Base-by-base conservation (phyloP, 2,329 filamentous ascomycete genomes). In the Thielaviopsis musarum region DNA sequence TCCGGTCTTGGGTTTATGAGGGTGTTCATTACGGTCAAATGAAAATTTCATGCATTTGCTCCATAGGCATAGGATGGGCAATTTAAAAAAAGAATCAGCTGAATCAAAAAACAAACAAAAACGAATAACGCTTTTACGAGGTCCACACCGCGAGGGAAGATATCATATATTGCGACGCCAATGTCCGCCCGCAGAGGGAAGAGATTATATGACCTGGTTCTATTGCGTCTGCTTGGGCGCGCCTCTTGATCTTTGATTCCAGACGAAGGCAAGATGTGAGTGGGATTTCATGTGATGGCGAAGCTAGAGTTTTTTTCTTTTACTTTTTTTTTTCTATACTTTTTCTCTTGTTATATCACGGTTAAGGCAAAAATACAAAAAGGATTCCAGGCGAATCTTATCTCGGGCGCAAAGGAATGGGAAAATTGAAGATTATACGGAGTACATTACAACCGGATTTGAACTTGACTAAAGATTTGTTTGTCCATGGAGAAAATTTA, bases 21-120 rank as follows among this genome's bases (percentile, higher is more conserved):
- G 78, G 78, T 81, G 78, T 81, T 81, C 72, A 78, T 72, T 76
- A 77, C 71, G 76, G 77, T 75, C 77, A 74, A 78, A 60, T 77
- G 75, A 77, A 79, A 77, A 77, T 75, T 74, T 76, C 74, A 74
- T 75, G 75, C 77, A 79, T 78, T 74, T 77, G 52, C 61, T 64
- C 61, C 61, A 61, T 61, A 62, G 61, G 60, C 61, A 61, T 61
- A 62, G 61, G 60, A 62, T 62, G 61, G 60, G 60, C 60, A 58
- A 57, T 62, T 49, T 49, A 56, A 62, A 60, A 61, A 61, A 62
- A 61, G 59, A 61, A 57, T 61, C 59, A 61, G 57, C 60, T 62
- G 60, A 62, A 62, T 62, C 30, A 59, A 62, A 59, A 62, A 61
- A 62, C 54, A 62, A 59, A 57, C 52, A 57, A 41, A 59, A 54